Base-by-base conservation (phyloP, 805 yeast genomes). In the Teunomyces pallodes region DNA sequence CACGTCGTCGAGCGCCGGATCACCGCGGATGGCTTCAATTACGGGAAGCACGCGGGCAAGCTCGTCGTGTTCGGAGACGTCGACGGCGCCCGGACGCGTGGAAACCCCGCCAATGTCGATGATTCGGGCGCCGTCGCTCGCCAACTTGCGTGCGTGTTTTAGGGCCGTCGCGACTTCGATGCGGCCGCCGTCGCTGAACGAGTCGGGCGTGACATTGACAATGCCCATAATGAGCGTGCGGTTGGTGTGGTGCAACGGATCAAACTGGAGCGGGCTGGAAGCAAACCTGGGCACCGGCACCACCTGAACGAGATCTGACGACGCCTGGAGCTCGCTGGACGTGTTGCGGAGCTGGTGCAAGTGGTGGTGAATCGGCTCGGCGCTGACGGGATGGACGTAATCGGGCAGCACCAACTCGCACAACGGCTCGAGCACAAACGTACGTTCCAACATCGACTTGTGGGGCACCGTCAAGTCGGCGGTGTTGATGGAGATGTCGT, bases 91-190 rank as follows among this genome's bases (percentile, higher is more conserved):
- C 0, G 99, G 99, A 44, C 95, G 77, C 0, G 99, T 94, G 1
- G 97, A 89, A 48, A 90, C 88, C 1, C 99, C 99, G 7, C 99
- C 99, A 46, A 94, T 77, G 64, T 94, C 99, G 33, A 94, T 74
- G 28, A 94, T 87, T 26, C 75, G 73, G n/a, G 90, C 88, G 1
- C 89, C 90, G 17, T 76, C 69, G 0, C 63, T 57, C 5, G 81
- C 75, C 75, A 87, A 76, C 33, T 65, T 53, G 36, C 66, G 61
- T 0, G 85, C 86, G 20, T 70, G 67, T 0, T 56, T 59, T 26
- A 84, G 60, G 1, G 83, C 75, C 0, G 75, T 32, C 5, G 71
- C 60, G 28, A 72, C 60, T 43, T 36, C 55, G 35, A 56, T 52
- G 13, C 60, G 60, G 0, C 94, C 90, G 2, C 96, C 98, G 65